Base-by-base conservation (phyloP, 1,284 basidiomycete species). In the Athelia sp. region DNA sequence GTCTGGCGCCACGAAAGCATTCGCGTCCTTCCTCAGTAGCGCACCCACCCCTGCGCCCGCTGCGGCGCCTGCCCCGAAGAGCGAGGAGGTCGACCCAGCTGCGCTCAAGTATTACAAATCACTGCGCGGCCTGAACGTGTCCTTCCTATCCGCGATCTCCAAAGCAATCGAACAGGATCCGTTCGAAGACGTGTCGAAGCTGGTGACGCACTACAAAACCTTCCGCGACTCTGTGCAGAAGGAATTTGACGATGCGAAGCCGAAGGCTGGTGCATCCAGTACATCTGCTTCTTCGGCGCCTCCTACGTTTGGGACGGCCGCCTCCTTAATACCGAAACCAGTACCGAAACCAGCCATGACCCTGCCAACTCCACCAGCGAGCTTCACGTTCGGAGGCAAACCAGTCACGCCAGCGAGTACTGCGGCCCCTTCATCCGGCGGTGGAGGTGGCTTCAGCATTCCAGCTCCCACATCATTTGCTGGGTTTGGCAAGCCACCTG, bases 121-220 rank as follows among this genome's bases (percentile, higher is more conserved):
- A 6, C 73, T 95, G 17, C 84, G 92, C 17, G 91, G 91, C 11
- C 75, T 95, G 43, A 95, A 95, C 61, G 66, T 79, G 18, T 87
- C 89, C 0, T 73, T 93, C 57, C 61, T 89, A 26, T 70, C 78
- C 3, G 78, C 82, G 26, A 67, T 93, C 43, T 74, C 78, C 13
- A 75, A 78, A 47, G 76, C 79, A 3, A 66, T 92, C 18, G 81
- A 88, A 24, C 68, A 75, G 9, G 90, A 95, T 63, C 84, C 88
- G 1, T 93, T 93, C 63, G 63, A 72, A n/a, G 83, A 95, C 58
- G 66, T 93, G 3, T 70, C 76, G 3, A 65, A 67, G 9, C 57
- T 90, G 9, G 54, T 84, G n/a, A 76, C 81, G 49, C 78, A 78
- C 48, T 94, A 95, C 67, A 80, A 75, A 57, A 70, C 66, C 10